phyloP scores from a whole-genome alignment of 805 yeast genomes.

The Hanseniaspora jakobsenii region DNA sequence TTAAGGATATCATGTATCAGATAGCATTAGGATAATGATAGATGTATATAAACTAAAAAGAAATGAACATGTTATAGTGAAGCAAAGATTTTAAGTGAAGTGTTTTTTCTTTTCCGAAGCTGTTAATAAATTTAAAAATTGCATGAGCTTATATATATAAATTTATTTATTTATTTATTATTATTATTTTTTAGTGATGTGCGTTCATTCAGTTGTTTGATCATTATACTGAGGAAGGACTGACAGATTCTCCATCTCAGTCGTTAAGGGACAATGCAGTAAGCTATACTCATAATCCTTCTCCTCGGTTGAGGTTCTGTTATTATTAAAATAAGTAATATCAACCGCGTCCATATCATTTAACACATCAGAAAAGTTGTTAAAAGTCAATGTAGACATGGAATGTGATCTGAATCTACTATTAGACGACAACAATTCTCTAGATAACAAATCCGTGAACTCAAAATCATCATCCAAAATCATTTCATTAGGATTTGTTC shows the following conservation, averaged over 20 bases:
- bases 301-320: slow-evolving; percentile 20
- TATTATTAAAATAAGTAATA: slow-evolving; percentile 1
- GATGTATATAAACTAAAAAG: not conserved
- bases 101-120: too few relatives aligned
- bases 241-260: not conserved
- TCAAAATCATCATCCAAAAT: slow-evolving; percentile 17
- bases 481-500: not conserved
- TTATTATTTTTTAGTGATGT: too few relatives aligned
- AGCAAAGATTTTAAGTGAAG: too few relatives aligned
- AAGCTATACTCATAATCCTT: slow-evolving; percentile 68
- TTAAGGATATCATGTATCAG: slow-evolving; percentile 11
- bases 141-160: too few relatives aligned
- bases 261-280: slow-evolving; percentile 54
- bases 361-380: slow-evolving; percentile 4
- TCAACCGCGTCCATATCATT: slow-evolving; percentile 12
- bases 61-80: not conserved
- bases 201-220: not conserved
- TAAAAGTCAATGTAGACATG: slow-evolving; percentile 3
- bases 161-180: not conserved
- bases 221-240: slow-evolving; percentile 7
- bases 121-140: too few relatives aligned
- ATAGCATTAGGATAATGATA: not conserved
- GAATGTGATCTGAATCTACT: slow-evolving; percentile 8
- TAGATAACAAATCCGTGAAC: slow-evolving; percentile 20
- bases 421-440: not conserved